Evolutionary conservation across 73 alveolate species (phyloP).

Genomic region (Paramecium octaurelia): DNA sequence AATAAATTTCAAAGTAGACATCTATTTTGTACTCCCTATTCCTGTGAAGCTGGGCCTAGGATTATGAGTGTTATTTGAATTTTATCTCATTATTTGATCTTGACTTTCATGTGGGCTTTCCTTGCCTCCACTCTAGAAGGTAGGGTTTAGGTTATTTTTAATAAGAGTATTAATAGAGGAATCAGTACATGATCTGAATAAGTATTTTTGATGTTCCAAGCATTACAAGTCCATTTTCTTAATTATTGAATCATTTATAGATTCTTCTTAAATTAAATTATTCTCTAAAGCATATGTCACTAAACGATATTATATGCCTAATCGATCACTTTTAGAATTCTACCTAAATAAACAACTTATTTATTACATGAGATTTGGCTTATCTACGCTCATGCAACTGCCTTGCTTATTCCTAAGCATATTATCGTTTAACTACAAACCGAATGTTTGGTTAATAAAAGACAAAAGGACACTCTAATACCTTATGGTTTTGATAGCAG

Average conservation of each 20-base stretch:
- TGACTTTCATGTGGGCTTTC: slow-evolving; percentile 1
- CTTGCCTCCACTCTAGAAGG: background rate
- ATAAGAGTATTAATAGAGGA: background rate
- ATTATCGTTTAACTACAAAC: background rate
- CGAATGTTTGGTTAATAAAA: slow-evolving; percentile 31
- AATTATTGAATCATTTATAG: background rate
- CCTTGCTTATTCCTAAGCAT: background rate
- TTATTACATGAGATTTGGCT: slow-evolving; percentile 2
- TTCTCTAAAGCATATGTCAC: slow-evolving; percentile 7
- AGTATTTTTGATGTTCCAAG: background rate
- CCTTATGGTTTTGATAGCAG: slow-evolving; percentile 18
- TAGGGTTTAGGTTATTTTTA: background rate
- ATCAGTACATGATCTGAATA: background rate
- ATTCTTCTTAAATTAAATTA: background rate
- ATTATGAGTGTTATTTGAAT: background rate
- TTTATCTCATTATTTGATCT: background rate
- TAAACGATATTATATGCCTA: background rate
- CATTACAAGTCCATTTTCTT: background rate
- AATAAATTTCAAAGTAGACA: background rate
- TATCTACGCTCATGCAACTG: background rate
- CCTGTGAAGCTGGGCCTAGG: background rate
- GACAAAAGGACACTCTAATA: slow-evolving; percentile 35
- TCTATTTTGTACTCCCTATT: background rate
- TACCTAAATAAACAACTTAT: background rate
- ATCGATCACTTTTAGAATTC: slow-evolving; percentile 11